phyloP scores from a whole-genome alignment of 306 rosid genomes.

The Vigna nakashimae region DNA sequence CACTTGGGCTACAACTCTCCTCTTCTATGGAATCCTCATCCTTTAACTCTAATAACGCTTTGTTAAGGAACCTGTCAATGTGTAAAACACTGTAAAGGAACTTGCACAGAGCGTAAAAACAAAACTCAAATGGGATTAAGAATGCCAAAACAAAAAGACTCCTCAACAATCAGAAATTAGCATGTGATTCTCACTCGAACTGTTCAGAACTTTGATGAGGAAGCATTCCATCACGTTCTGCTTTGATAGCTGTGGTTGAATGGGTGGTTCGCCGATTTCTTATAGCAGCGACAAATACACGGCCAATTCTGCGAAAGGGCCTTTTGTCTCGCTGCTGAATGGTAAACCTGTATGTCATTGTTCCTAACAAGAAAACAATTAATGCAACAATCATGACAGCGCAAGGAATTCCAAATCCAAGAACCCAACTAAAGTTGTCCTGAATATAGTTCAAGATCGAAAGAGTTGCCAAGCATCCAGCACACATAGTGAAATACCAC shows the following conservation, averaged over 20 bases:
- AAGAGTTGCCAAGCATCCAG: slow-evolving; percentile 49
- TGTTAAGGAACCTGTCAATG: slow-evolving; percentile 54
- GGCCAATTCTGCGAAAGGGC: slow-evolving; percentile 55
- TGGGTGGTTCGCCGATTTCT: slow-evolving; percentile 39
- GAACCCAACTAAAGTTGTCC: slow-evolving; percentile 67
- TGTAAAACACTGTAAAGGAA: neutral
- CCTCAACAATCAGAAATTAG: neutral
- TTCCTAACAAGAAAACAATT: slow-evolving; percentile 67
- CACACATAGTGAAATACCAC: slow-evolving; percentile 72
- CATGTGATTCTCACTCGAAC: slow-evolving; percentile 51
- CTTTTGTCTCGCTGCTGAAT: slow-evolving; percentile 41
- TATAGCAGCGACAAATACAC: slow-evolving; percentile 51
- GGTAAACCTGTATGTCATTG: slow-evolving; percentile 56
- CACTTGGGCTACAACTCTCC: slow-evolving; percentile 35
- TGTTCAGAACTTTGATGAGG: slow-evolving; percentile 37
- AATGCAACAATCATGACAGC: slow-evolving; percentile 56
- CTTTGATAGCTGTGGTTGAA: slow-evolving; percentile 12
- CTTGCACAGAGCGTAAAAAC: neutral
- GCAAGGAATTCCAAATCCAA: slow-evolving; percentile 75
- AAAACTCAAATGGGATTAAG: neutral
- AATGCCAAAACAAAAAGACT: neutral
- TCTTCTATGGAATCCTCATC: slow-evolving; percentile 45
- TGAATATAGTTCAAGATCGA: slow-evolving; percentile 54
- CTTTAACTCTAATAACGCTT: slow-evolving; percentile 44
- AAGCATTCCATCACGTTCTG: slow-evolving; percentile 20